phyloP scores from a whole-genome alignment of 2,329 filamentous ascomycete genomes.

The Colletotrichum ledebouriae region DNA sequence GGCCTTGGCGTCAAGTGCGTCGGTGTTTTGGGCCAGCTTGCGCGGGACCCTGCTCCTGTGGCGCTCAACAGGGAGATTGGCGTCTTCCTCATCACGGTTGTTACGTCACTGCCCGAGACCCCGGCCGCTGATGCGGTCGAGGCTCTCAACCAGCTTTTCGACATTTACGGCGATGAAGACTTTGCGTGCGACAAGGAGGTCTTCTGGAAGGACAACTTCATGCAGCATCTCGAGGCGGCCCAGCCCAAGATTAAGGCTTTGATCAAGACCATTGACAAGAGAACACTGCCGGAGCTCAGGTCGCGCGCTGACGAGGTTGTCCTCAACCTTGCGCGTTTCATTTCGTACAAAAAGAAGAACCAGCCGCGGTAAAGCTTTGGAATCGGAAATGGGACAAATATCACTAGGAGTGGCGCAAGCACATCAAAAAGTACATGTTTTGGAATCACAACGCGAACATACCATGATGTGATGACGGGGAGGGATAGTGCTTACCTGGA shows the following conservation, averaged over 20 bases:
- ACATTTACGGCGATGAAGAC: slow-evolving; percentile 74
- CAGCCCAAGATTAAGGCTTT: slow-evolving; percentile 67
- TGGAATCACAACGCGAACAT: slow-evolving; percentile 24
- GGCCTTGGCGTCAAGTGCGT: slow-evolving; percentile 75
- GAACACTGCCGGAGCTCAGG: slow-evolving; percentile 68
- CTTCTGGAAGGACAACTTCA: slow-evolving; percentile 73
- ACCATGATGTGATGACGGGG: slow-evolving; percentile 26
- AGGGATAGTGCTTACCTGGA: slow-evolving; percentile 37
- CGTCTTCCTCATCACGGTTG: slow-evolving; percentile 70
- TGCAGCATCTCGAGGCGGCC: slow-evolving; percentile 69
- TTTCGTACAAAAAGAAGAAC: slow-evolving; percentile 75
- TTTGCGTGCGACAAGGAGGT: slow-evolving; percentile 71
- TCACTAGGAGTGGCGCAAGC: background rate
- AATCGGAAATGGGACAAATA: slow-evolving; percentile 1
- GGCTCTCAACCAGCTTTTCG: slow-evolving; percentile 75
- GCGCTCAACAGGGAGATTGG: slow-evolving; percentile 73
- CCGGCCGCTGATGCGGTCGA: slow-evolving; percentile 72
- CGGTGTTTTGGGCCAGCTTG: slow-evolving; percentile 75
- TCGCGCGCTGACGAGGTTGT: slow-evolving; percentile 71
- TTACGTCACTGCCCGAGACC: slow-evolving; percentile 65
- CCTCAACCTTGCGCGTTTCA: slow-evolving; percentile 72
- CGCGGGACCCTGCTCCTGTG: slow-evolving; percentile 66
- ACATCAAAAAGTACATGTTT: slow-evolving; percentile 33
- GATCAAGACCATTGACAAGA: slow-evolving; percentile 73
- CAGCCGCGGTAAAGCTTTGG: slow-evolving; percentile 47